These are phyloP conservation scores for Fusarium graminum DNA, from an alignment of 2,329 filamentous ascomycete species.

Conservation along the genomic window DNA sequence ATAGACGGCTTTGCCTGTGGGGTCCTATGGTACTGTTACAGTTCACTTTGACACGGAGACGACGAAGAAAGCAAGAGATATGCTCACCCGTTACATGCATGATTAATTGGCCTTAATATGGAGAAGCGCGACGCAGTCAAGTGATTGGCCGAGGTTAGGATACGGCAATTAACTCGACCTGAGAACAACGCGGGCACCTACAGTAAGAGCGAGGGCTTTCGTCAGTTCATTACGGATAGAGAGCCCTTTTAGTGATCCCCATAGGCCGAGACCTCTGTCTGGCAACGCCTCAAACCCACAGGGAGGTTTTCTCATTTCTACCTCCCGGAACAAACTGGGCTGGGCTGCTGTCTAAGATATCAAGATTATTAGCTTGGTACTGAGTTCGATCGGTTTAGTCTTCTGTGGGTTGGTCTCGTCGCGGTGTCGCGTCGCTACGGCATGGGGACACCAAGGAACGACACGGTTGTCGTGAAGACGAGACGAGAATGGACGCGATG, in stretches of 20 bases:
- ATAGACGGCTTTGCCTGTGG: slow-evolving; percentile 14
- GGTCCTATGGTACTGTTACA: slow-evolving; percentile 5
- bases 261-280: slow-evolving; percentile 27
- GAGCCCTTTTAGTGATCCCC: slow-evolving; percentile 10
- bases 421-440: slow-evolving; percentile 36
- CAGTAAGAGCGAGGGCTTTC: slow-evolving; percentile 14
- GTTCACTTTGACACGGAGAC: neutral
- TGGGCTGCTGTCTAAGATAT: slow-evolving; percentile 17
- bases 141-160: slow-evolving; percentile 39
- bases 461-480: slow-evolving; percentile 39
- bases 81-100: slow-evolving; percentile 47
- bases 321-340: slow-evolving; percentile 26
- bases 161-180: slow-evolving; percentile 31
- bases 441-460: slow-evolving; percentile 26
- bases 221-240: slow-evolving; percentile 12
- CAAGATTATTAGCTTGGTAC: slow-evolving; percentile 9
- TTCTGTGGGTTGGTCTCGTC: slow-evolving; percentile 19
- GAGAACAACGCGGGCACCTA: slow-evolving; percentile 25
- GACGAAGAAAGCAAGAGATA: slow-evolving; percentile 11
- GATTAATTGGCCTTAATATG: slow-evolving; percentile 45
- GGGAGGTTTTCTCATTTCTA: slow-evolving; percentile 18
- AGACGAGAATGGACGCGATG: slow-evolving; percentile 39
- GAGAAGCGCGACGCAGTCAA: slow-evolving; percentile 21
- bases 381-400: slow-evolving; percentile 7
- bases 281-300: slow-evolving; percentile 19